These are phyloP conservation scores for Arthroderma uncinatum DNA, from an alignment of 2,329 filamentous ascomycete species.

Conservation along the genomic window DNA sequence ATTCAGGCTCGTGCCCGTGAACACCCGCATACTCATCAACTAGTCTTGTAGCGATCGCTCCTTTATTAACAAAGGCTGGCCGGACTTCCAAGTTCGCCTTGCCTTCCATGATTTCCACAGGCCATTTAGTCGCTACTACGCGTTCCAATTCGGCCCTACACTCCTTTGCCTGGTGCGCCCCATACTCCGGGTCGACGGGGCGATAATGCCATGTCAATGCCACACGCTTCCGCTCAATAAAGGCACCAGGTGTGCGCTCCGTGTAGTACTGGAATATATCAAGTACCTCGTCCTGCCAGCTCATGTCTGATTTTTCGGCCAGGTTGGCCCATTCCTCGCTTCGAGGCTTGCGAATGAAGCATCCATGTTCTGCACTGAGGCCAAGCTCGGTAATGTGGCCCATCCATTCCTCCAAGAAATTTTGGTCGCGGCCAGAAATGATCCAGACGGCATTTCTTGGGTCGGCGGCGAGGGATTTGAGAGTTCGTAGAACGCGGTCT, in stretches of 20 bases:
- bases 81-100: slow-evolving; percentile 96
- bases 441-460: slow-evolving; percentile 90
- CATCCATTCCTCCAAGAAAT: slow-evolving; percentile 80
- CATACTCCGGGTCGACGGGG: slow-evolving; percentile 75
- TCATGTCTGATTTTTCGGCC: slow-evolving; percentile 77
- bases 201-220: slow-evolving; percentile 97
- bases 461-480: slow-evolving; percentile 70
- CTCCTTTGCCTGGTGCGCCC: slow-evolving; percentile 64
- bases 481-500: slow-evolving; percentile 64
- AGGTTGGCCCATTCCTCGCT: slow-evolving; percentile 76
- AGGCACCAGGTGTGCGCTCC: slow-evolving; percentile 74
- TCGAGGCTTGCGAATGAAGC: slow-evolving; percentile 77
- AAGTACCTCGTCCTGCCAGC: slow-evolving; percentile 78
- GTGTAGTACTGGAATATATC: slow-evolving; percentile 80
- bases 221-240: slow-evolving; percentile 88
- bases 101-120: slow-evolving; percentile 91
- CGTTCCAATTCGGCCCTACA: slow-evolving; percentile 72
- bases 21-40: slow-evolving; percentile 56
- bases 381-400: slow-evolving; percentile 82
- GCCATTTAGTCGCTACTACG: slow-evolving; percentile 66
- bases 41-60: slow-evolving; percentile 79
- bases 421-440: slow-evolving; percentile 87
- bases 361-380: slow-evolving; percentile 94
- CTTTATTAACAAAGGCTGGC: slow-evolving; percentile 97
- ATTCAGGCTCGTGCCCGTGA: slow-evolving; percentile 56